A percentile compares a stretch with the other conserved stretches of the same genome.
phyloP scores from a whole-genome alignment of 192 early-diverging fungal genomes.

The Haplosporangium gracile region DNA sequence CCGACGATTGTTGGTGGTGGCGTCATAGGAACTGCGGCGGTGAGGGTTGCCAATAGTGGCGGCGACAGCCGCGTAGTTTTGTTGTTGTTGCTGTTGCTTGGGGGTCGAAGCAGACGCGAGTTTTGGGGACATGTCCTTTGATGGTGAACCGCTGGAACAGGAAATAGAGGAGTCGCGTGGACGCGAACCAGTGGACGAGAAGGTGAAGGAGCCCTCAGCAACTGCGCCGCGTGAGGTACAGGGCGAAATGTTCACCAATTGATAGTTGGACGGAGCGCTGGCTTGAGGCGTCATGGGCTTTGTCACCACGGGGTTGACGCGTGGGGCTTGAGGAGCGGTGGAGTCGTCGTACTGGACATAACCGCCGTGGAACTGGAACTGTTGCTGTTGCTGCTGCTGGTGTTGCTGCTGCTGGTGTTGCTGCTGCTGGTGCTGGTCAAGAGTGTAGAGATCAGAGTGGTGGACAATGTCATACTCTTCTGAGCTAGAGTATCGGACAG shows the following conservation, averaged over 20 bases:
- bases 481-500: constrained; percentile 8
- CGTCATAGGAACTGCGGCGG: constrained; percentile 22
- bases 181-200: not conserved
- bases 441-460: constrained; percentile 5
- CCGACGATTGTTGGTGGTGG: not conserved
- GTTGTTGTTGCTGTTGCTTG: not conserved
- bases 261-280: not conserved
- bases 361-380: not conserved
- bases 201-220: not conserved
- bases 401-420: not conserved
- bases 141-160: not conserved
- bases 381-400: constrained; percentile 14
- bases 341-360: constrained; percentile 1
- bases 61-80: not conserved
- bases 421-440: constrained; percentile 5
- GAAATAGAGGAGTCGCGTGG: not conserved
- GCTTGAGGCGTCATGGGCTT: not conserved
- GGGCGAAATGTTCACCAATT: not conserved
- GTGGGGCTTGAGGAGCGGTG: not conserved
- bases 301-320: constrained; percentile 11
- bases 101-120: not conserved
- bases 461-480: constrained; percentile 23
- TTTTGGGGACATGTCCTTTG: not conserved
- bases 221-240: not conserved
- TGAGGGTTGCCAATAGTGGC: not conserved